phyloP scores from a whole-genome alignment of 371 early-diverging fungal species.

The Mucor piriformis region DNA sequence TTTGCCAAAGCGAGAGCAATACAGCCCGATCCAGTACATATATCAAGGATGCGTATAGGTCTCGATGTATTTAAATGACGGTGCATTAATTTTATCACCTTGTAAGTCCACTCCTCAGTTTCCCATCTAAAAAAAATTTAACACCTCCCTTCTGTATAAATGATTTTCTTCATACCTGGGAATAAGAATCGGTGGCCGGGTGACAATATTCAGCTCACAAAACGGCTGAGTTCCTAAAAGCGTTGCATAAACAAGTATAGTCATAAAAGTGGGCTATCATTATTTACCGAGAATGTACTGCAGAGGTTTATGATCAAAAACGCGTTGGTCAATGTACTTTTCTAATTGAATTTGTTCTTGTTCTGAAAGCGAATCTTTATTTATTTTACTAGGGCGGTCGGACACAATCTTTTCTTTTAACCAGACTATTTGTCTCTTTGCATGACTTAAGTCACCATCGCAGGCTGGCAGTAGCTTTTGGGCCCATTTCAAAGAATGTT shows the following conservation, averaged over 20 bases:
- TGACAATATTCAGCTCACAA: conserved; percentile 71
- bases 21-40: conserved; percentile 91
- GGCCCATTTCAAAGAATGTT: conserved; percentile 18
- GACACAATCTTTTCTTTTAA: conserved; percentile 35
- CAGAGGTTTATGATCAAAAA: conserved; percentile 69
- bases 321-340: conserved; percentile 51
- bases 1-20: conserved; percentile 79
- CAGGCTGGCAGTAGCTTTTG: conserved; percentile 33
- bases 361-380: conserved; percentile 7
- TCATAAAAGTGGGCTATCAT: background rate
- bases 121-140: conserved; percentile 70
- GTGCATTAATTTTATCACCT: conserved; percentile 50
- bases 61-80: conserved; percentile 3
- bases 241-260: background rate
- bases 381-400: conserved; percentile 9
- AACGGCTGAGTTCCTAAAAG: conserved; percentile 77
- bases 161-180: conserved; percentile 66
- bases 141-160: background rate
- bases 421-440: conserved; percentile 41
- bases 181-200: conserved; percentile 79
- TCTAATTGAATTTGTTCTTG: conserved; percentile 30
- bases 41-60: conserved; percentile 75
- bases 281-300: conserved; percentile 81
- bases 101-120: conserved; percentile 89
- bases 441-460: conserved; percentile 29